Percentiles rank a stretch among this genome's conserved stretches.
Conservation (phyloP, 1,284 basidiomycete species). For the Papiliotrema terrestris region DNA sequence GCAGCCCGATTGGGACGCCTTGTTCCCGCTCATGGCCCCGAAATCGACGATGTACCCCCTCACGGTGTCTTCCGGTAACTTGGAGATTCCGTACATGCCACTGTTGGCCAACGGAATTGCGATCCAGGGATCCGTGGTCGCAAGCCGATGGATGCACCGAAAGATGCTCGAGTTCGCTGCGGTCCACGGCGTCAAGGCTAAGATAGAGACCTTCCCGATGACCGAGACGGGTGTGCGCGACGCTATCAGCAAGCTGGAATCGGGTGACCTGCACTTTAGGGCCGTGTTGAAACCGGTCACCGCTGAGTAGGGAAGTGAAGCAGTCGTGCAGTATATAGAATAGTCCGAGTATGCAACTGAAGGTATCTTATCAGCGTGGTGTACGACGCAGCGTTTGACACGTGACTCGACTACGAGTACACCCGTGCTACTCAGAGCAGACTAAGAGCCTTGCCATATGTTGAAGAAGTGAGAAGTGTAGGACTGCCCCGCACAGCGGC, state of each 20-base stretch:
- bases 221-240: slow-evolving; percentile 10
- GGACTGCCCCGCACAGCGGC: too few species aligned
- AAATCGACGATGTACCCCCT: slow-evolving; percentile 13
- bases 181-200: slow-evolving; percentile 11
- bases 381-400: too few species aligned
- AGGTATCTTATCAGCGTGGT: too few species aligned
- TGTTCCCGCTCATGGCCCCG: slow-evolving; percentile 8
- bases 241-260: slow-evolving; percentile 10
- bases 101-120: slow-evolving; percentile 9
- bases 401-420: too few species aligned
- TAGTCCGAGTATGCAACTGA: too few species aligned
- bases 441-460: too few species aligned
- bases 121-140: slow-evolving; percentile 15
- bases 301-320: too few species aligned
- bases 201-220: slow-evolving; percentile 13
- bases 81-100: slow-evolving; percentile 13
- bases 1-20: slow-evolving; percentile 10
- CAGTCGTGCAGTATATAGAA: too few species aligned
- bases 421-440: too few species aligned
- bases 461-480: too few species aligned
- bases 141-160: slow-evolving; percentile 6
- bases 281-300: slow-evolving; percentile 5
- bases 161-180: slow-evolving; percentile 16
- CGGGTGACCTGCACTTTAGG: slow-evolving; percentile 10
- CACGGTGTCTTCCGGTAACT: slow-evolving; percentile 6